Conservation (phyloP, 1,284 basidiomycete genomes). For the Phenoliferia sp. region DNA sequence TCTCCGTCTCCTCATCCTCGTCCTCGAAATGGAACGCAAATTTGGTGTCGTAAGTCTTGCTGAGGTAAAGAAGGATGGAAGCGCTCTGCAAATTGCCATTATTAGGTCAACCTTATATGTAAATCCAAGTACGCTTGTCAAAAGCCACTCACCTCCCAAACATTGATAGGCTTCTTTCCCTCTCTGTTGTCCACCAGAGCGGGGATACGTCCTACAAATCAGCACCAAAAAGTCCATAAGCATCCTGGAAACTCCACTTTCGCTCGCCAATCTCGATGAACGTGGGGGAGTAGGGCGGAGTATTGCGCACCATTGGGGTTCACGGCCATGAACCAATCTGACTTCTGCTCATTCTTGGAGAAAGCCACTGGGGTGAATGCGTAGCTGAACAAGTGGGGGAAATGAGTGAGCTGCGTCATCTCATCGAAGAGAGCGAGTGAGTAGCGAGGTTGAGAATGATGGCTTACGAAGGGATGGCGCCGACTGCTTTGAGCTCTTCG, state of each 20-base stretch:
- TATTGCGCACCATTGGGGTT: constrained; percentile 54
- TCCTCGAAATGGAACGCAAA: constrained; percentile 55
- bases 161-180: constrained; percentile 47
- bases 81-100: constrained; percentile 6
- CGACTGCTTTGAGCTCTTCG: constrained; percentile 57
- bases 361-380: constrained; percentile 56
- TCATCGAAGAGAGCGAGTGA: not conserved
- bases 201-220: not conserved
- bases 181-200: constrained; percentile 51
- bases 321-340: constrained; percentile 43
- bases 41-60: constrained; percentile 48
- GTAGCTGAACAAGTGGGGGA: constrained; percentile 44
- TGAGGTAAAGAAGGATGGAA: constrained; percentile 62
- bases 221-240: not conserved
- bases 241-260: constrained; percentile 43
- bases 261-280: not conserved
- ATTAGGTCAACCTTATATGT: not conserved
- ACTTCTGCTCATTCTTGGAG: constrained; percentile 52
- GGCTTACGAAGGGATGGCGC: constrained; percentile 48
- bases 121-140: not conserved
- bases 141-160: constrained; percentile 58
- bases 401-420: not conserved
- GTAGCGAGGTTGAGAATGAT: not conserved
- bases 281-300: too few species aligned
- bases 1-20: constrained; percentile 35